Conservation (phyloP, 106 monocot genomes). For the Gastrodia elata region DNA sequence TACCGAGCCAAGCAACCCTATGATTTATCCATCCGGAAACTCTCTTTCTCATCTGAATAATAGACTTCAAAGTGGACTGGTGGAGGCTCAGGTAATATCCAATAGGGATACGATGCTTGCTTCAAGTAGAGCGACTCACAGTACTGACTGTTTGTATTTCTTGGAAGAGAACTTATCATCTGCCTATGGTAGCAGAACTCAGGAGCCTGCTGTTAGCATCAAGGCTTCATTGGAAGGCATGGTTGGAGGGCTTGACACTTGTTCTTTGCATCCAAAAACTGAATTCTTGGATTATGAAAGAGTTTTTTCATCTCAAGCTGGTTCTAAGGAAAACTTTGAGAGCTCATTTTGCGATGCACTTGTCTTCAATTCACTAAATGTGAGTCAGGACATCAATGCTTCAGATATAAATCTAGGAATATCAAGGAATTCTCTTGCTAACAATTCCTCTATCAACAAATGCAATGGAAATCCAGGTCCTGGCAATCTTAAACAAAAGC, state of each 20-base stretch:
- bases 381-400: neutral
- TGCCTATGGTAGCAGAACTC: neutral
- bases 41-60: neutral
- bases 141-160: conserved; percentile 5
- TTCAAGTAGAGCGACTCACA: neutral
- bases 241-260: neutral
- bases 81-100: conserved; percentile 4
- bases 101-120: conserved; percentile 1
- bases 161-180: conserved; percentile 15
- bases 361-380: neutral
- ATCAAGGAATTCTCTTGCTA: conserved; percentile 3
- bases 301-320: conserved; percentile 5
- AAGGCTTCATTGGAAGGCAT: conserved; percentile 1
- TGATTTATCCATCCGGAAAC: neutral
- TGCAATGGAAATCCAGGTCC: conserved; percentile 5
- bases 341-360: neutral
- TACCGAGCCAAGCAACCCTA: neutral
- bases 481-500: conserved; percentile 8
- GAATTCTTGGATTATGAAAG: conserved; percentile 7
- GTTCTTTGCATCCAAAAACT: conserved; percentile 4
- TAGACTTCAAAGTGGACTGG: conserved; percentile 7
- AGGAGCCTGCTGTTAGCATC: conserved; percentile 6
- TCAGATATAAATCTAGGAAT: neutral
- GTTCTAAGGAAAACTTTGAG: neutral
- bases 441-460: neutral